phyloP scores from a whole-genome alignment of 805 yeast species.

The Nakazawaea holstii region DNA sequence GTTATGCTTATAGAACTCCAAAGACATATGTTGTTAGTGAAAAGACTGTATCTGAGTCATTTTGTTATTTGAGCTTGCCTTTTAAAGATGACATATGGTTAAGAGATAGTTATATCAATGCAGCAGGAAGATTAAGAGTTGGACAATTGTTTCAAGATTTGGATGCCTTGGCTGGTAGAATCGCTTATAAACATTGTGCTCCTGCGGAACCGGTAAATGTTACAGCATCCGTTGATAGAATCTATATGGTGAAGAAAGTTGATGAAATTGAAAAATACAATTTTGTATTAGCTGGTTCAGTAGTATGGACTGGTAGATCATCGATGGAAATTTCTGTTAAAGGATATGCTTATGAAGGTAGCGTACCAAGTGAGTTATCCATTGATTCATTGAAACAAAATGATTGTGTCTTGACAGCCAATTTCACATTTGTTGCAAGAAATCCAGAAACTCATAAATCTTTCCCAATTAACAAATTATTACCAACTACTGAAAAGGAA shows the following conservation, averaged over 20 bases:
- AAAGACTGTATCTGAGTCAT: constrained; percentile 73
- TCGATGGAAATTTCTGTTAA: constrained; percentile 93
- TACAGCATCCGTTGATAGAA: constrained; percentile 91
- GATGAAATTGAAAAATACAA: constrained; percentile 73
- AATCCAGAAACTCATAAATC: constrained; percentile 90
- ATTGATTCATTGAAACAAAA: constrained; percentile 56
- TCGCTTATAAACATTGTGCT: constrained; percentile 87
- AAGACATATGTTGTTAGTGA: constrained; percentile 67
- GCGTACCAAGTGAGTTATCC: constrained; percentile 45
- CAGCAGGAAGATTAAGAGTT: constrained; percentile 85
- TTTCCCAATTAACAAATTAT: constrained; percentile 75
- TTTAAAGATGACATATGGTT: constrained; percentile 80
- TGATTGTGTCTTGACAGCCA: constrained; percentile 78
- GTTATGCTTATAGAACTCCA: constrained; percentile 67
- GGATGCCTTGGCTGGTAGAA: constrained; percentile 91
- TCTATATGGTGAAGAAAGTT: constrained; percentile 77
- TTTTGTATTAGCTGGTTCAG: constrained; percentile 83
- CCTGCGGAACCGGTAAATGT: constrained; percentile 96
- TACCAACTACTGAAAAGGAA: constrained; percentile 71
- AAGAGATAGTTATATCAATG: constrained; percentile 83
- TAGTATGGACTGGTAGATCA: constrained; percentile 90
- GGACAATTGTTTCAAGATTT: constrained; percentile 93
- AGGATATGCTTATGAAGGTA: constrained; percentile 70
- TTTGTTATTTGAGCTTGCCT: constrained; percentile 64
- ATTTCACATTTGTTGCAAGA: constrained; percentile 93